phyloP scores from a whole-genome alignment of 1,139 yeast species.

The Taphrina flavorubra region DNA sequence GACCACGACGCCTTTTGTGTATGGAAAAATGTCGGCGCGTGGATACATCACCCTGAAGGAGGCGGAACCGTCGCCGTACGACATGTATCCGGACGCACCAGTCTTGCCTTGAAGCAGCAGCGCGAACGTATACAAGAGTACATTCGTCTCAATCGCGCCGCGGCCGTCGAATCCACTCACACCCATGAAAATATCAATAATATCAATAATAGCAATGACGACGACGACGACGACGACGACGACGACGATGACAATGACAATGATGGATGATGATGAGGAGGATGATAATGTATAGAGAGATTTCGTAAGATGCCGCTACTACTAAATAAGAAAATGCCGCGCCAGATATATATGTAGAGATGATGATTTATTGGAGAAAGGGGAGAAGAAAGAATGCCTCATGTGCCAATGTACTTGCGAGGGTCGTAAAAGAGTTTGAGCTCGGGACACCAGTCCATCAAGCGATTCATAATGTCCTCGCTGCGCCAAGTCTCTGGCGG shows the following conservation, averaged over 20 bases:
- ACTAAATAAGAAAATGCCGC: not conserved
- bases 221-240: too few relatives aligned
- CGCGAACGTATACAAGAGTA: conserved; percentile 15
- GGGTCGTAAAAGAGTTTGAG: conserved; percentile 38
- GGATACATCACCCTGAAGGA: conserved; percentile 13
- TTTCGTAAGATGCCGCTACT: not conserved
- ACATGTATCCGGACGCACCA: conserved; percentile 25
- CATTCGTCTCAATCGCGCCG: not conserved
- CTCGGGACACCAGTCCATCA: conserved; percentile 39
- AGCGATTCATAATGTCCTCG: conserved; percentile 31
- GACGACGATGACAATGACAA: too few relatives aligned
- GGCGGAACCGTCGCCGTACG: conserved; percentile 21
- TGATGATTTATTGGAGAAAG: too few relatives aligned
- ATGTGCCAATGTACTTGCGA: conserved; percentile 15
- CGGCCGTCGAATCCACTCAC: too few relatives aligned
- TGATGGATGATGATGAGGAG: not conserved
- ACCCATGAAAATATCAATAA: too few relatives aligned
- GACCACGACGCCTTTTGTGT: conserved; percentile 5
- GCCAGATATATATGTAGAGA: not conserved
- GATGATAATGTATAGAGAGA: not conserved
- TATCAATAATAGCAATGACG: too few relatives aligned
- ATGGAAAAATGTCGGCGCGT: conserved; percentile 19
- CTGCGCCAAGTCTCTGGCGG: conserved; percentile 28
- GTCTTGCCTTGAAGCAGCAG: conserved; percentile 17
- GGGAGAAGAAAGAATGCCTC: too few relatives aligned